These are phyloP conservation scores for Lumnitzera littorea DNA, from an alignment of 345 rosid genomes.

Conservation along the genomic window DNA sequence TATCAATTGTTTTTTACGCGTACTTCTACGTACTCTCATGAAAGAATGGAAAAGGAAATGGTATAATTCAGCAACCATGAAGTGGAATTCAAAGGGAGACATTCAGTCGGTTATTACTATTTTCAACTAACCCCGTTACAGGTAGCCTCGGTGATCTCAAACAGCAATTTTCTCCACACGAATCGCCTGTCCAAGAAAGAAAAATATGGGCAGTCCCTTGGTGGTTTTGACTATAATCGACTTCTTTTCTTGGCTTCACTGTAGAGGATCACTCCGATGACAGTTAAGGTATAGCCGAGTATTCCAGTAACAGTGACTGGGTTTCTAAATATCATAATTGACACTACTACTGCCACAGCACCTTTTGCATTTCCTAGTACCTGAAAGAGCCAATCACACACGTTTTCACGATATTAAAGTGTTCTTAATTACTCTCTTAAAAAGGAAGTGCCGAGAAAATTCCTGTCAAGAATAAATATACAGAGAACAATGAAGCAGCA, in stretches of 20 bases:
- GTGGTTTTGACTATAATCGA: slow-evolving; percentile 25
- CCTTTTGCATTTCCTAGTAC: slow-evolving; percentile 99
- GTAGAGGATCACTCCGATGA: slow-evolving; percentile 85
- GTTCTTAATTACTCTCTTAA: too few species aligned
- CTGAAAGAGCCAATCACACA: slow-evolving; percentile 27
- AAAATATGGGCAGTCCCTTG: slow-evolving; percentile 6
- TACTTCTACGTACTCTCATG: slow-evolving; percentile 30
- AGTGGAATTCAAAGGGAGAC: slow-evolving; percentile 21
- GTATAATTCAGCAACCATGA: slow-evolving; percentile 27
- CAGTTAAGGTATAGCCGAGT: slow-evolving; percentile 93
- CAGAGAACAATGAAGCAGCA: background rate
- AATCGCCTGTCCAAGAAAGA: slow-evolving; percentile 12
- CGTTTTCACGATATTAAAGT: background rate
- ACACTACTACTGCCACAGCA: slow-evolving; percentile 95
- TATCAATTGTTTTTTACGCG: slow-evolving; percentile 13
- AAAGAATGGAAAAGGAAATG: slow-evolving; percentile 35
- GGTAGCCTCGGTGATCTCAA: too few species aligned
- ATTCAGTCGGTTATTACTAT: slow-evolving; percentile 34
- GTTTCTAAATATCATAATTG: slow-evolving; percentile 88
- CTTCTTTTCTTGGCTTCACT: slow-evolving; percentile 97
- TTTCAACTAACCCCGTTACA: slow-evolving; percentile 19
- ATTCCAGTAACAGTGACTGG: slow-evolving; percentile 98
- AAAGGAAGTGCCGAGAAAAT: background rate
- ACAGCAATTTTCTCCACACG: too few species aligned
- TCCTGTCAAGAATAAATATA: background rate